Evolutionary conservation across 1,139 yeast genomes (phyloP).

Genomic region (Candida sp.): DNA sequence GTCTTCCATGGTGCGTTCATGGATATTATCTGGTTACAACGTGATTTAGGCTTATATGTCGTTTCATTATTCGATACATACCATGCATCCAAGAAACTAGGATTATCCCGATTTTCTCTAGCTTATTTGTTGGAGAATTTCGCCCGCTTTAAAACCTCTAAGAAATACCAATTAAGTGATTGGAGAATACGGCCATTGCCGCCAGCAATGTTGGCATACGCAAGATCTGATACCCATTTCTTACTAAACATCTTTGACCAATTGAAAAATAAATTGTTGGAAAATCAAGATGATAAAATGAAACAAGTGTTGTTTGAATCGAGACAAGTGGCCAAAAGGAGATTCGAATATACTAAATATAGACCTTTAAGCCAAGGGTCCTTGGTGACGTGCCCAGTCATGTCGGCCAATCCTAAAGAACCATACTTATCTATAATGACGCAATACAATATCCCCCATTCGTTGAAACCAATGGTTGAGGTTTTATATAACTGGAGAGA

Average conservation of each 20-base stretch:
- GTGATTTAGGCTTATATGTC: slow-evolving; percentile 89
- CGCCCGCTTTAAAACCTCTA: slow-evolving; percentile 85
- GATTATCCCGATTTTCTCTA: slow-evolving; percentile 77
- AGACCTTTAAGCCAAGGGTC: slow-evolving; percentile 41
- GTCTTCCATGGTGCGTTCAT: slow-evolving; percentile 96
- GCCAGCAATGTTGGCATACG: slow-evolving; percentile 76
- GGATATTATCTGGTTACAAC: slow-evolving; percentile 97
- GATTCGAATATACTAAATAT: slow-evolving; percentile 73
- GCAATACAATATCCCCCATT: slow-evolving; percentile 63
- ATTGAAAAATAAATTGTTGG: slow-evolving; percentile 61
- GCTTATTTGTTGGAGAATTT: slow-evolving; percentile 80
- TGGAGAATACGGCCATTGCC: slow-evolving; percentile 93
- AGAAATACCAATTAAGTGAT: slow-evolving; percentile 93
- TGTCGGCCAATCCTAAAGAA: slow-evolving; percentile 43
- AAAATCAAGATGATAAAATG: slow-evolving; percentile 19
- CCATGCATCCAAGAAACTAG: slow-evolving; percentile 79
- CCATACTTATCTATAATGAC: slow-evolving; percentile 60
- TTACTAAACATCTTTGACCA: slow-evolving; percentile 76
- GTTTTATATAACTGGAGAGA: slow-evolving; percentile 85
- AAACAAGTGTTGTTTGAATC: slow-evolving; percentile 69
- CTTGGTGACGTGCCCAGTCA: slow-evolving; percentile 45
- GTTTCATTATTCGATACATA: slow-evolving; percentile 92
- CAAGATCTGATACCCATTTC: slow-evolving; percentile 95
- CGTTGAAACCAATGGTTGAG: slow-evolving; percentile 55
- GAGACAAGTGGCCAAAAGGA: slow-evolving; percentile 73